These are phyloP conservation scores for Volvox reticuliferus DNA, from an alignment of 139 green algal species.

Conservation along the genomic window DNA sequence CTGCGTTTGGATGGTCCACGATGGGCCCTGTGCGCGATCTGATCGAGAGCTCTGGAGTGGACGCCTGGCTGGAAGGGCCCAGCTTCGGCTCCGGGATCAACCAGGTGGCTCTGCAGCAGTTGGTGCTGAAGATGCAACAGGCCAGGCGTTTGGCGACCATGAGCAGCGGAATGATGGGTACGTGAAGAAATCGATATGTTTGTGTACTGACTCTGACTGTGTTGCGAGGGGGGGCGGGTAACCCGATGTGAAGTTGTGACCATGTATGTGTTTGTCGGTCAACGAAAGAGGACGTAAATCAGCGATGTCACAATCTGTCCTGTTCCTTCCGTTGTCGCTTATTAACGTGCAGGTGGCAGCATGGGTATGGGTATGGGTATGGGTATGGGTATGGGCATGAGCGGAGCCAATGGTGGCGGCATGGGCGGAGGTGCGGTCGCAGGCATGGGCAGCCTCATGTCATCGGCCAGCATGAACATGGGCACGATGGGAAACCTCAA, in stretches of 20 bases:
- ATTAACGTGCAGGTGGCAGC: not conserved
- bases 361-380: not conserved
- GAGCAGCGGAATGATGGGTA: not conserved
- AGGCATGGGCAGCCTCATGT: conserved; percentile 2
- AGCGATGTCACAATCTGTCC: no score
- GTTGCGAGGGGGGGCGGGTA: no score
- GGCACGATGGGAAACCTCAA: not conserved
- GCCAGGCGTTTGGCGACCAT: not conserved
- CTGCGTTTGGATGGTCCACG: conserved; percentile 60
- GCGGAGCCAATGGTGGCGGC: not conserved
- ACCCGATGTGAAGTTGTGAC: no score
- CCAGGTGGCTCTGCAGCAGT: conserved; percentile 15
- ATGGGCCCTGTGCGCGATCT: conserved; percentile 55
- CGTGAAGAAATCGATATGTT: not conserved
- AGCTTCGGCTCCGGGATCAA: conserved; percentile 54
- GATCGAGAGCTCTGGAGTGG: conserved; percentile 57
- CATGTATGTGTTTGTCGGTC: no score
- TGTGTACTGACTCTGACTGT: not conserved
- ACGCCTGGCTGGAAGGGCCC: conserved; percentile 66
- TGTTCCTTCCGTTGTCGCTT: no score
- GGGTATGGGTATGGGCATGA: not conserved
- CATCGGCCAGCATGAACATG: not conserved
- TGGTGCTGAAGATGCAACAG: conserved; percentile 56
- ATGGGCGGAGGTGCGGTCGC: not conserved
- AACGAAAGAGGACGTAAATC: no score